A percentile compares a stretch with the other conserved stretches of the same genome.
phyloP scores from a whole-genome alignment of 2,329 filamentous ascomycete species.

The Pseudocercospora crystallina region DNA sequence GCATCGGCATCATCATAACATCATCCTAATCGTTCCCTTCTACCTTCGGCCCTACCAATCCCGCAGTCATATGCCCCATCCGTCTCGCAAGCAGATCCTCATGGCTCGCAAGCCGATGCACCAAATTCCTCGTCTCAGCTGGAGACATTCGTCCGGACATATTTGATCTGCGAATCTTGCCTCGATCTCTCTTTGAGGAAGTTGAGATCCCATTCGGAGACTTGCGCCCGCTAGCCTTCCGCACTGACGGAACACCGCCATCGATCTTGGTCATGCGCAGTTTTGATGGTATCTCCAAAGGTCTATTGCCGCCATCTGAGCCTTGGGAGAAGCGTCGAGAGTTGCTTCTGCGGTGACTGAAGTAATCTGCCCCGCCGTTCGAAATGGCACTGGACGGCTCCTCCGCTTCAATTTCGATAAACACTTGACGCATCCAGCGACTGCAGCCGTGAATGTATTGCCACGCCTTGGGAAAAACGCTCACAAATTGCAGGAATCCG shows the following conservation, averaged over 20 bases:
- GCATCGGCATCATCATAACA: no score
- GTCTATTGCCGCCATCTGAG: constrained; percentile 71
- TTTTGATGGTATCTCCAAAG: constrained; percentile 70
- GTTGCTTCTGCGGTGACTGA: constrained; percentile 16
- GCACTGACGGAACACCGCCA: constrained; percentile 1
- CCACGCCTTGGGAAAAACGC: constrained; percentile 86
- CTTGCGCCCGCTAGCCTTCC: constrained; percentile 9
- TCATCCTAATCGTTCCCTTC: no score
- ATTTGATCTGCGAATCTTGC: constrained; percentile 28
- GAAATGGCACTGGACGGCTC: constrained; percentile 22
- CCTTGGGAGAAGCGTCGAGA: constrained; percentile 39
- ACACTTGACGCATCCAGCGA: constrained; percentile 78
- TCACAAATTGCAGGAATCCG: constrained; percentile 89
- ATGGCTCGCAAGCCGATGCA: constrained; percentile 44
- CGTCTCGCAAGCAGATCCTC: constrained; percentile 50
- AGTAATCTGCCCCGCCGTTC: constrained; percentile 27
- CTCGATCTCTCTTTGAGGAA: constrained; percentile 26
- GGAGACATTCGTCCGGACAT: constrained; percentile 30
- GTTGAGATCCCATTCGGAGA: constrained; percentile 6
- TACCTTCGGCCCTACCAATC: constrained; percentile 2
- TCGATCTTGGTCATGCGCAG: constrained; percentile 24
- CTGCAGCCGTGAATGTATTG: constrained; percentile 77
- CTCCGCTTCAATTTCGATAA: constrained; percentile 52
- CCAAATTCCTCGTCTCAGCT: constrained; percentile 38
- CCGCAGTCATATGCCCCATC: constrained; percentile 47